Base-by-base conservation (phyloP, 257 asterid genomes). In the Solanum arcanum region DNA sequence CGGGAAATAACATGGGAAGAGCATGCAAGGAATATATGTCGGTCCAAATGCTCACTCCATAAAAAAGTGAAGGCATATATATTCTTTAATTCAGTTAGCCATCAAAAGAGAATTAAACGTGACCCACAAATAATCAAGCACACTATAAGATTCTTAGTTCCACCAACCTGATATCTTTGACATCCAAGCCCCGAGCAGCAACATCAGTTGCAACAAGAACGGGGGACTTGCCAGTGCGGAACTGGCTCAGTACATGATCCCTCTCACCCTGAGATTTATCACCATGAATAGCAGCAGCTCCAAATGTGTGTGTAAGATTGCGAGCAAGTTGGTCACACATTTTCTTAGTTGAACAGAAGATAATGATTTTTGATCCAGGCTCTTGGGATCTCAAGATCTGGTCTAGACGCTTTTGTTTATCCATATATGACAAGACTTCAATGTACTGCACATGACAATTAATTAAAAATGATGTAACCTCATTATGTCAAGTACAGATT, bases 151-250 rank as follows among this genome's bases (percentile, higher is more conserved):
- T 29, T 81, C 85, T 49, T 81, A 81, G 31, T 29, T 29, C 85
- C 29, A 74, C 39, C 83, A 75, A 97, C 99, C 98, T 96, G 92
- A 97, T 95, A 93, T 97, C 99, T 91, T 97, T 97, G 72, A 97
- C 91, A 91, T 97, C 99, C 84, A 97, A 92, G 89, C 99, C 99
- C 85, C 99, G 98, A 73, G 99, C 99, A 84, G 99, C 99, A 47
- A 97, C 99, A 93, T 97, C 99, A 82, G 99, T 97, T 83, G 99
- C 99, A 31, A 97, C 99, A 86, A 97, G 99, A 73, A 97, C 90
- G 5, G 98, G 99, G 81, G 97, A 92, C 90, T 93, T 94, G 86
- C 99, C 99, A 29, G 87, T 86, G 69, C 98, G 97, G 68, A 97
- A 97, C 94, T 97, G 98, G 91, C 82, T 95, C 93, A 97, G 90